Evolutionary conservation across 768 basidiomycete genomes (phyloP), one percentile per base, ranked within the genome.

Genomic region (Tricholoma furcatifolium): DNA sequence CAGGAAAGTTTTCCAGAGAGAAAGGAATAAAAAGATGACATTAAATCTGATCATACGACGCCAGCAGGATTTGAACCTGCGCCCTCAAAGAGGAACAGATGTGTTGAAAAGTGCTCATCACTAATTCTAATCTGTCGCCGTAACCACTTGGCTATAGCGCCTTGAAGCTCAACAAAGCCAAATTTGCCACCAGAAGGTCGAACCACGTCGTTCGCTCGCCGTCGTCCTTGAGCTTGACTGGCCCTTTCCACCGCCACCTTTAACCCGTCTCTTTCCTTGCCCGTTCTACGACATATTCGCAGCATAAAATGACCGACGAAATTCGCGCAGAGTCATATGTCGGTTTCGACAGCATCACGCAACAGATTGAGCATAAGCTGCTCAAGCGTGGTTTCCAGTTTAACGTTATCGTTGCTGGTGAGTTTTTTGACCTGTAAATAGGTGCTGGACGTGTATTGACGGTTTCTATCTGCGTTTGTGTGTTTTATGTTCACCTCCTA

Each of bases 381-480:
- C 83, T 98, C 76, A 98, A 98, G 77, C 86, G 96, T 58, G 96
- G 96, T 55, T 98, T 98, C 81, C 93, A 98, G 79, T 98, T 98
- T 84, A 98, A 98, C 66, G 90, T 97, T 55, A 98, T 98, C 67
- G 89, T 93, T 56, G 96, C 88, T 62, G 96, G 95, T 95, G 60
- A 64, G 88, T 82, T 43, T 58, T 52, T 47, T 24, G 9, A 42
- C 39, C 18, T 38, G 20, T 45, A 17, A 8, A 20, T 50, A 43
- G 21, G 12, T 14, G 21, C 20, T 30, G 34, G 44, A 17, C 21
- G 21, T 31, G 50, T 47, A 27, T 36, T 58, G 52, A 57, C 39
- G 21, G 12, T n/a, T 34, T 41, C 34, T 27, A 18, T 34, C n/a
- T 42, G 38, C 12, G n/a, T 21, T 40, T 14, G 18, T 18, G 36